Base-by-base conservation (phyloP, 2,329 filamentous ascomycete species). In the Monilinia laxa region DNA sequence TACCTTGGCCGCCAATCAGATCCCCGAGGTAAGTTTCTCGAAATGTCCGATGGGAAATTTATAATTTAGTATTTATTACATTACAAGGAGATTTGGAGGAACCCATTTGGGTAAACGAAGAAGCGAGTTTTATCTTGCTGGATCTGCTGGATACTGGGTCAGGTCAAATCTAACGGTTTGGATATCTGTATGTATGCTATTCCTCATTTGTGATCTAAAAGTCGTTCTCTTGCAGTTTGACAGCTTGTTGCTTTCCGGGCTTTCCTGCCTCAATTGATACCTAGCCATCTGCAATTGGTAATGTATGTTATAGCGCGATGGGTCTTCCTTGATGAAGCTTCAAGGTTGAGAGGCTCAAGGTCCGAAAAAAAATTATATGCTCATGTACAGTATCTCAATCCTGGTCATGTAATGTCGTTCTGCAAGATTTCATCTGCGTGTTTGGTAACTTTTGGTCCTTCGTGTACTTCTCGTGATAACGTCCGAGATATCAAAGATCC, bases 1-100 rank as follows among this genome's bases (percentile, higher is more conserved):
- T 47, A 45, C 52, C 42, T 42, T 40, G 42, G 31, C 54, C 54
- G 42, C 63, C 63, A 65, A 65, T 65, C 2, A 64, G 20, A 64
- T 64, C 16, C 20, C 0, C 5, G 25, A 47, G 31, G 4, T 0
- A 38, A 25, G 16, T 53, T 40, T 9, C 35, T 25, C 20, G 20
- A 52, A 53, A 18, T 53, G 45, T 25, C 59, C 58, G 45, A 62
- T 40, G 31, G 40, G 45, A 47, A 47, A 47, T n/a, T 47, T 16
- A 47, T 35, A 35, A n/a, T 35, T 47, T 10, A 49, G 11, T 31
- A 49, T 59, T 35, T 35, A 23, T 35, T 35, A 23, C 18, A 49
- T 58, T 47, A n/a, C 11, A 45, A 45, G 40, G 23, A 31, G 11
- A n/a, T 31, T n/a, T 23, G 42, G 47, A 59, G 1, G 31, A 5